Conservation (phyloP, 73 alveolate genomes). For the Paramecium primaurelia region DNA sequence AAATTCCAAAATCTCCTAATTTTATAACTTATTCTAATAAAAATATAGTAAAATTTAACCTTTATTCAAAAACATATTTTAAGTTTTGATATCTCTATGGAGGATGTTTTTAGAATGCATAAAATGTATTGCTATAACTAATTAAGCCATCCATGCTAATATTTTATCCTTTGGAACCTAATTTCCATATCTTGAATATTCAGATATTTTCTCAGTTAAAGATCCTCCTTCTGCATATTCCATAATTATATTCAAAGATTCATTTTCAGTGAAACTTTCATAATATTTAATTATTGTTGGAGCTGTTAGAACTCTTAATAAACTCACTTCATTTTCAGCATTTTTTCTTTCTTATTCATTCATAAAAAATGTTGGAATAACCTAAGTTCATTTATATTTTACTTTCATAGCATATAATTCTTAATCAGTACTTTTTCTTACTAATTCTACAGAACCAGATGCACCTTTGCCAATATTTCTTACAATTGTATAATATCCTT, state of each 20-base stretch:
- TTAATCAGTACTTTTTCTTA: slow-evolving; percentile 42
- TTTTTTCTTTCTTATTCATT: slow-evolving; percentile 77
- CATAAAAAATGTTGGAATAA: slow-evolving; percentile 55
- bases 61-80: slow-evolving; percentile 86
- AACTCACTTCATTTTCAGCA: slow-evolving; percentile 90
- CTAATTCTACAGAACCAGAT: slow-evolving; percentile 75
- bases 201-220: slow-evolving; percentile 79
- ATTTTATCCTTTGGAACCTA: slow-evolving; percentile 79
- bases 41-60: neutral
- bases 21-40: slow-evolving; percentile 73
- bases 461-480: slow-evolving; percentile 82
- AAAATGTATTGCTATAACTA: slow-evolving; percentile 87
- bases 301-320: slow-evolving; percentile 80
- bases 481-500: slow-evolving; percentile 45
- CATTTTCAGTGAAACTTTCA: slow-evolving; percentile 88
- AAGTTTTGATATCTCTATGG: slow-evolving; percentile 94
- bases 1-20: slow-evolving; percentile 98
- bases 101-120: slow-evolving; percentile 93
- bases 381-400: neutral
- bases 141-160: slow-evolving; percentile 83
- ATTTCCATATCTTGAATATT: slow-evolving; percentile 62
- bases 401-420: slow-evolving; percentile 48
- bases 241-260: slow-evolving; percentile 85
- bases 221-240: slow-evolving; percentile 98
- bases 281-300: slow-evolving; percentile 95